A percentile compares a stretch with the other conserved stretches of the same genome.
Evolutionary conservation across 495 filamentous ascomycete genomes (phyloP).

Genomic region (Parmelia sp.): DNA sequence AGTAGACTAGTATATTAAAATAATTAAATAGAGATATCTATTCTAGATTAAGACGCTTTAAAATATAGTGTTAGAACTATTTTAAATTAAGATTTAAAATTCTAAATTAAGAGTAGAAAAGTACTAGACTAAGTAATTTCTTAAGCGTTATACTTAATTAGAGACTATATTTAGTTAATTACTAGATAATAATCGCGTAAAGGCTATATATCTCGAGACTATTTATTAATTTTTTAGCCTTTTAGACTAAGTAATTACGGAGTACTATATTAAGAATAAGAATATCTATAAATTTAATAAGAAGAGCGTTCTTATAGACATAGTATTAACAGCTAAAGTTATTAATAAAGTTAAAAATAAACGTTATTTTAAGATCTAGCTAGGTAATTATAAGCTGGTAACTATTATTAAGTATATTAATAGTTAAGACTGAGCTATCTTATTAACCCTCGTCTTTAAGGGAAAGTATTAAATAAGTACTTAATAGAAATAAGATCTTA

Average conservation of each 20-base stretch:
- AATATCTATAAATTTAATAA: not conserved
- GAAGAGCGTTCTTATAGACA: not conserved
- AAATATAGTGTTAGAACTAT: too few relatives aligned
- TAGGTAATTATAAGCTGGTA: too few relatives aligned
- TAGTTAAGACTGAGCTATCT: not conserved
- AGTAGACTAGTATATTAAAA: too few relatives aligned
- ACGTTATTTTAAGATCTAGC: too few relatives aligned
- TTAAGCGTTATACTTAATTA: not conserved
- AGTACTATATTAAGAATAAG: not conserved
- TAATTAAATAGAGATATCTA: too few relatives aligned
- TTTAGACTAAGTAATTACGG: not conserved
- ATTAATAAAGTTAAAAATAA: too few relatives aligned
- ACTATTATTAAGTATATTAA: not conserved
- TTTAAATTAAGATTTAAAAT: too few relatives aligned
- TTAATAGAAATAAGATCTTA: not conserved
- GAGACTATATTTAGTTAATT: not conserved
- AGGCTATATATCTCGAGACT: not conserved
- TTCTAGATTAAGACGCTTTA: too few relatives aligned
- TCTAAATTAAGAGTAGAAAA: not conserved
- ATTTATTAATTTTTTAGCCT: not conserved
- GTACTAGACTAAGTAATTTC: not conserved
- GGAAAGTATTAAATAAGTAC: not conserved
- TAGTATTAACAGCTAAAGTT: not conserved
- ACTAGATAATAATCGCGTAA: not conserved
- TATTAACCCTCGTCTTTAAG: not conserved